Base-by-base conservation (phyloP, 1,284 basidiomycete genomes). In the Moesziomyces parantarcticus region DNA sequence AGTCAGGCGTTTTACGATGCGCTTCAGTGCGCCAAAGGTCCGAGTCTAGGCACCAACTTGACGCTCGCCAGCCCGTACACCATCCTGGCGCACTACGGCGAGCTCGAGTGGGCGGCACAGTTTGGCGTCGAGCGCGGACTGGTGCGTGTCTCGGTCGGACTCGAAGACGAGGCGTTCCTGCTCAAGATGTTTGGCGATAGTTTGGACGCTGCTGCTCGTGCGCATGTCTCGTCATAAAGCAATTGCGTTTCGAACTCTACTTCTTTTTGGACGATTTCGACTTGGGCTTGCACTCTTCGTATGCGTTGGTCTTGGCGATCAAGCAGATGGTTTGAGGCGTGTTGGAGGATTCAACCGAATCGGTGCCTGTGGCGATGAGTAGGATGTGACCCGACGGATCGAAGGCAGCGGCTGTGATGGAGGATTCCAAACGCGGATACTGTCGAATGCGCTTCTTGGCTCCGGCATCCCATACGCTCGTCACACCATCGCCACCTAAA, bases 401-500 rank as follows among this genome's bases (percentile, higher is more conserved):
- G 50, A 83, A 76, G 13, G 65, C 50, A 1, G 62, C 78, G 0
- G 77, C 73, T 20, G 69, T 78, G n/a, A 83, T 50, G 22, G 78
- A 52, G 1, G 67, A 55, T 5, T 58, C 43, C 8, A 77, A 46
- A 21, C 61, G 65, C 3, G 73, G 54, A 93, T 97, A 87, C 95
- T 98, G 78, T 40, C 93, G 89, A 68, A 98, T 87, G 13, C 97
- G 89, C 84, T 99, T 99, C 87, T 97, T 98, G 47, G 95, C 92
- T 68, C 91, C 91, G 84, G 97, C 93, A 83, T 99, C 97, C 96
- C 96, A 99, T 64, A 98, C 90, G 0, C 92, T 93, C 41, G 96
- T 90, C 5, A 92, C 91, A 1, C 90, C 90, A 84, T 98, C 95
- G 0, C 94, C 96, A 32, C 95, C 96, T 3, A 91, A 92, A 0